phyloP scores from a whole-genome alignment of 1,284 basidiomycete species.

The Microstroma glucosiphilum region DNA sequence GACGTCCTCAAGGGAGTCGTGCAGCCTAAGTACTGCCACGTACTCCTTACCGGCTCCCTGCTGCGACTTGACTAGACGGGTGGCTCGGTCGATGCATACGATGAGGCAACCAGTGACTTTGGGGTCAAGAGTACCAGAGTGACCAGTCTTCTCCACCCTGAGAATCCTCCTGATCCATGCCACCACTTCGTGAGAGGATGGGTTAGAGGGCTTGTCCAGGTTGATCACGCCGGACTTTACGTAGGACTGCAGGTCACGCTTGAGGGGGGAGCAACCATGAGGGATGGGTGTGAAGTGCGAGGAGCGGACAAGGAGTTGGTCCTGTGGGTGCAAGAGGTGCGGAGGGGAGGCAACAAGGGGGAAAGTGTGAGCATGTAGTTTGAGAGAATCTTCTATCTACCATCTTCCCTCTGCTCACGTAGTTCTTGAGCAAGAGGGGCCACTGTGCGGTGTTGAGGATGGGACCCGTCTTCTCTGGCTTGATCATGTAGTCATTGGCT shows the following conservation, averaged over 20 bases:
- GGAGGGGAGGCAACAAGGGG: not conserved
- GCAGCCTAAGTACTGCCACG: conserved; percentile 88
- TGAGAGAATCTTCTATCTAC: conserved; percentile 5
- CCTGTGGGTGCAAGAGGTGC: not conserved
- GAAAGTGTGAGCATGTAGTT: not conserved
- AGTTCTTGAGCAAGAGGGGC: conserved; percentile 97
- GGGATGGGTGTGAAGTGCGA: conserved; percentile 98
- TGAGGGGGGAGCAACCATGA: conserved; percentile 79
- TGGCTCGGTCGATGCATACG: conserved; percentile 99
- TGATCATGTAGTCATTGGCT: conserved; percentile 51
- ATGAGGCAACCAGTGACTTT: conserved; percentile 99
- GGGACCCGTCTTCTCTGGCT: conserved; percentile 52
- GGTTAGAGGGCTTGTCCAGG: conserved; percentile 98
- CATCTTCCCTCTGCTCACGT: conserved; percentile 67
- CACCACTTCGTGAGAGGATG: conserved; percentile 99
- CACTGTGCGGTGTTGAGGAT: conserved; percentile 81
- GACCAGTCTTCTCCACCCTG: conserved; percentile 94
- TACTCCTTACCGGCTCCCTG: conserved; percentile 99
- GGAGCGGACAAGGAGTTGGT: conserved; percentile 71
- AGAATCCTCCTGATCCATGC: conserved; percentile 96
- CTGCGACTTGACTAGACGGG: conserved; percentile 96
- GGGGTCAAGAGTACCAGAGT: conserved; percentile 94
- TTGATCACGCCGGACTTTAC: conserved; percentile 98
- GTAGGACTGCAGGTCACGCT: conserved; percentile 83
- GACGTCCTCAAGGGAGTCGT: conserved; percentile 73